phyloP scores from a whole-genome alignment of 164 flowering plant genomes.

The Sedum album region DNA sequence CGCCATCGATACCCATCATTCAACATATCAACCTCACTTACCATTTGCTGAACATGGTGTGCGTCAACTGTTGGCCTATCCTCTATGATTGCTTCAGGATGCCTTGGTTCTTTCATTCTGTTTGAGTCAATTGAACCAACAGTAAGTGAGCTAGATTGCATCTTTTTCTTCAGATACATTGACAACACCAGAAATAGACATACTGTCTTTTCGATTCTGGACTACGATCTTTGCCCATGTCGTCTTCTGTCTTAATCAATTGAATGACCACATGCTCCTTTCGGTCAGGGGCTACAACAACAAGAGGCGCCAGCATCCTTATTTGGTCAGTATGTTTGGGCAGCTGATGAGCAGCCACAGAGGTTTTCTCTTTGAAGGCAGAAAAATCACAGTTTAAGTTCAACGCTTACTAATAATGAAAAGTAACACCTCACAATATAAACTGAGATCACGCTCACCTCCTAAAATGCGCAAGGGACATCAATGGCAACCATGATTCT shows the following conservation, averaged over 20 bases:
- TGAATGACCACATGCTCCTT: constrained; percentile 14
- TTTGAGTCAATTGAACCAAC: neutral
- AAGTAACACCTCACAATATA: neutral
- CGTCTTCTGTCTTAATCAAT: constrained; percentile 25
- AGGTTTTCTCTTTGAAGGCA: constrained; percentile 25
- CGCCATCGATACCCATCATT: constrained; percentile 72
- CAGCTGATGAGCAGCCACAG: constrained; percentile 17
- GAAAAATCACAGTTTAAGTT: constrained; percentile 13
- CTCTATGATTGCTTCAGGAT: constrained; percentile 13
- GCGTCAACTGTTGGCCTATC: constrained; percentile 31
- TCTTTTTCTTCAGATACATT: neutral
- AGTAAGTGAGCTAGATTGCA: neutral
- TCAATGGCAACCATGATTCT: constrained; percentile 8
- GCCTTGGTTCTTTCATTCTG: constrained; percentile 33
- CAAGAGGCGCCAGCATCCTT: constrained; percentile 14
- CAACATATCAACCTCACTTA: constrained; percentile 49
- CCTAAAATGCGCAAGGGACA: constrained; percentile 17
- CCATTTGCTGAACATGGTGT: constrained; percentile 40
- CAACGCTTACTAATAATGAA: neutral
- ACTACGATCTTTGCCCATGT: constrained; percentile 25
- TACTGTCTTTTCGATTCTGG: constrained; percentile 46
- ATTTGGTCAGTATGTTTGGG: constrained; percentile 20
- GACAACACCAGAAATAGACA: constrained; percentile 4
- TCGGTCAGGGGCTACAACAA: constrained; percentile 23
- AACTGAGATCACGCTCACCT: constrained; percentile 25